Evolutionary conservation across 2,329 filamentous ascomycete genomes (phyloP).

Genomic region (Endoconidiophora laricicola): DNA sequence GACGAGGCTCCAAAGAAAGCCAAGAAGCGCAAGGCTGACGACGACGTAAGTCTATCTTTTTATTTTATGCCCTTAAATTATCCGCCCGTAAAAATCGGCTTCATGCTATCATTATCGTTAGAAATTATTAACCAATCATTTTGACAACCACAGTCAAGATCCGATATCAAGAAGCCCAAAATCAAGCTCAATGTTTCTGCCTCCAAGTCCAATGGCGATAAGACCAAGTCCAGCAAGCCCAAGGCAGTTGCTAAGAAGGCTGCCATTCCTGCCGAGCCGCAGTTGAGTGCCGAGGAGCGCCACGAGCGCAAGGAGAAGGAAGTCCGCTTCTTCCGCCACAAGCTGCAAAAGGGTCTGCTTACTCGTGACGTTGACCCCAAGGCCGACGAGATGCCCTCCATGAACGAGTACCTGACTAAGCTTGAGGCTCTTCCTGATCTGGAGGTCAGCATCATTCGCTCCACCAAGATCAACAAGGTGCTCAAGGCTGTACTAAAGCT

Average conservation of each 20-base stretch:
- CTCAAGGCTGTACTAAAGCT: constrained; percentile 88
- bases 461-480: constrained; percentile 97
- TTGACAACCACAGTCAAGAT: constrained; percentile 18
- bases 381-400: constrained; percentile 63
- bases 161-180: constrained; percentile 51
- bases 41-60: constrained; percentile 37
- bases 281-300: constrained; percentile 41
- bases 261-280: constrained; percentile 36
- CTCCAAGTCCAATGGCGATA: constrained; percentile 33
- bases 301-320: constrained; percentile 49
- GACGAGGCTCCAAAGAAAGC: constrained; percentile 51
- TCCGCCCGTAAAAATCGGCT: not conserved
- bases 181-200: constrained; percentile 48
- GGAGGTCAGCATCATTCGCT: constrained; percentile 74
- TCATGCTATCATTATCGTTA: not conserved
- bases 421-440: constrained; percentile 67
- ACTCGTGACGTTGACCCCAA: constrained; percentile 72
- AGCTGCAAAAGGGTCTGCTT: constrained; percentile 85
- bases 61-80: not conserved
- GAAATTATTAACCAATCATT: not conserved
- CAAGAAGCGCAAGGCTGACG: constrained; percentile 76
- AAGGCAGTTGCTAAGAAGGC: constrained; percentile 37
- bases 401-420: constrained; percentile 63
- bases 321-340: constrained; percentile 86
- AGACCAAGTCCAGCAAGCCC: constrained; percentile 36